Evolutionary conservation across 1,284 basidiomycete species (phyloP), one percentile per base, ranked within the genome.

Genomic region (Pseudozyma hubeiensis): DNA sequence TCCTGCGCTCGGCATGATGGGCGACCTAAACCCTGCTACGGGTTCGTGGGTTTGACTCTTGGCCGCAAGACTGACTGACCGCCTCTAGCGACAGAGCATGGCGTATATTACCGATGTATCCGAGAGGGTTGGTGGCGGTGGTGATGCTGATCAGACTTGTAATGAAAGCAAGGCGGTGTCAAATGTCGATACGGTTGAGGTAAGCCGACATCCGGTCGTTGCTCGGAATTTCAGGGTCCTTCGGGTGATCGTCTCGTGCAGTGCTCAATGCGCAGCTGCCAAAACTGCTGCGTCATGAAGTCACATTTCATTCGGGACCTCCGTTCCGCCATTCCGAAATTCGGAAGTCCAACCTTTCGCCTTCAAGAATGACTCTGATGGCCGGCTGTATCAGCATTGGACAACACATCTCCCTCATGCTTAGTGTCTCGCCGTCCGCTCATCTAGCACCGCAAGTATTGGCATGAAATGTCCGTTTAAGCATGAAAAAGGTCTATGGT

Each of bases 161-260:
- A 2, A 35, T 14, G 17, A 19, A 24, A 24, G 24, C 24, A 24
- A 40, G 14, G 14, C 4, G 24, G 29, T 30, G 44, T 46, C 10
- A 30, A 34, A 37, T 35, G 52, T 34, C 9, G 17, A 24, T 24
- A 13, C n/a, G 19, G 39, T 37, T 66, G 49, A 57, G 44, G 53
- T 61, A 66, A 61, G 53, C 64, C 53, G 57, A 56, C 35, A 34
- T 45, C 53, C 50, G 47, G 46, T 35, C 29, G 3, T 7, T 24
- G 31, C 35, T 43, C 39, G 39, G 35, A 14, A 45, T 35, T 67
- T 53, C 47, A 64, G 66, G 56, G 61, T 64, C 66, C 56, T 62
- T 34, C 33, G 24, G 51, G 56, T 56, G 61, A 69, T 69, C 66
- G 66, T 63, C 61, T 53, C 17, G 9, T 29, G 31, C 8, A n/a